Conservation (phyloP, 306 rosid species). For the Glycine soja region DNA sequence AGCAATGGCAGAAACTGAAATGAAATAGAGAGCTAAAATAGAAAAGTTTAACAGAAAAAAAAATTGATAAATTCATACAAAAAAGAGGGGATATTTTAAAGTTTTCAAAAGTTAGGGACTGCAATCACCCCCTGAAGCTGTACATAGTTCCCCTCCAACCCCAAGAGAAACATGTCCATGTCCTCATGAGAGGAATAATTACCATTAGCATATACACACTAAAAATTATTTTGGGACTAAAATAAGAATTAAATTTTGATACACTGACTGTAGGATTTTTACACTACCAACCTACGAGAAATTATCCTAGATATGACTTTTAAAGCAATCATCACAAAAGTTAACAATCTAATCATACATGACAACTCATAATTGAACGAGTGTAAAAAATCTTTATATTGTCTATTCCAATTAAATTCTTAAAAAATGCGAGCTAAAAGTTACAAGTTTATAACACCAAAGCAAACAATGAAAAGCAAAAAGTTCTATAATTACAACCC, state of each 20-base stretch:
- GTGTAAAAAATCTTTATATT: neutral
- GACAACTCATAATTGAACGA: neutral
- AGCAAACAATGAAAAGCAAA: neutral
- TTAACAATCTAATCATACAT: neutral
- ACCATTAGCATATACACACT: slow-evolving; percentile 11
- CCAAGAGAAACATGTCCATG: neutral
- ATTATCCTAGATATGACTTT: neutral
- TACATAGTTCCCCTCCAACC: slow-evolving; percentile 24
- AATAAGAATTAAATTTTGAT: neutral
- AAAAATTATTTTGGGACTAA: neutral
- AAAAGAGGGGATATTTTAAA: neutral
- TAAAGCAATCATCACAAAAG: neutral
- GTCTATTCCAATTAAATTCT: neutral
- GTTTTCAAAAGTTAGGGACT: slow-evolving; percentile 4
- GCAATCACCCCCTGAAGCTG: neutral
- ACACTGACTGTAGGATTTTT: neutral
- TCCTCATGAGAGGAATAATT: neutral
- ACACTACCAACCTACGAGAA: neutral
- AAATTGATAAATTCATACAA: slow-evolving; percentile 12
- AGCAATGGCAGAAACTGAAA: slow-evolving; percentile 23
- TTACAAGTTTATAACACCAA: neutral
- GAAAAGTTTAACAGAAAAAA: neutral
- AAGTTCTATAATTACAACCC: neutral
- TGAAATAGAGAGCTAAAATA: neutral
- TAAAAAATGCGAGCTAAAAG: slow-evolving; percentile 18